Evolutionary conservation across 352 stramenopile genomes (phyloP).

Genomic region (Pythium insidiosum): DNA sequence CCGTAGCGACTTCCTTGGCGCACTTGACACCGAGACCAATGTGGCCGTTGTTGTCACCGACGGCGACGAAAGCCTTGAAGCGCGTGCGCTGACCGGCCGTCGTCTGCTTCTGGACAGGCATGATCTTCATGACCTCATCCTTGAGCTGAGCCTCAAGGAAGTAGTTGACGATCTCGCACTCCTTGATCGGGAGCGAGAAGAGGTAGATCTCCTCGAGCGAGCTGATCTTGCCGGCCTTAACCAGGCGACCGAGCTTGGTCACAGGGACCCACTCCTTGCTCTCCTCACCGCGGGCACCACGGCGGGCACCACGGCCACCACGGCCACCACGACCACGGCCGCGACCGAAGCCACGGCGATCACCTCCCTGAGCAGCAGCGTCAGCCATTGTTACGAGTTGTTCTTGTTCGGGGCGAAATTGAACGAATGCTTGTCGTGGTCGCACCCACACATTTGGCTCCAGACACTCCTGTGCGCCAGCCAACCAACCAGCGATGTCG

Average conservation of each 20-base stretch:
- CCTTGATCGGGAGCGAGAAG: slow-evolving; percentile 99
- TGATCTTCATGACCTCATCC: slow-evolving; percentile 99
- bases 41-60: slow-evolving; percentile 98
- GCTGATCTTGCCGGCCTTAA: slow-evolving; percentile 99
- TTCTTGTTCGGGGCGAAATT: slow-evolving; percentile 68
- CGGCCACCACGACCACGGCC: slow-evolving; percentile 84
- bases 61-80: slow-evolving; percentile 99
- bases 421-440: slow-evolving; percentile 54
- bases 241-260: slow-evolving; percentile 99
- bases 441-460: not conserved
- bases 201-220: slow-evolving; percentile 99
- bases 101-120: slow-evolving; percentile 99
- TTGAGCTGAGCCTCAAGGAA: slow-evolving; percentile 98
- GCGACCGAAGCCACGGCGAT: slow-evolving; percentile 93
- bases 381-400: slow-evolving; percentile 78
- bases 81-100: slow-evolving; percentile 98
- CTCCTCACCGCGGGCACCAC: slow-evolving; percentile 85
- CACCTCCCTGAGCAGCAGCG: slow-evolving; percentile 51
- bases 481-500: slow-evolving; percentile 6
- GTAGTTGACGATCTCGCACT: slow-evolving; percentile 99
- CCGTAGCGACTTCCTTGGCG: slow-evolving; percentile 97
- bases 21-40: slow-evolving; percentile 99
- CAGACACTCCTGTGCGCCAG: not conserved
- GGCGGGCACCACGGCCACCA: slow-evolving; percentile 78
- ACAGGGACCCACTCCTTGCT: slow-evolving; percentile 98